Base-by-base conservation (phyloP, 768 basidiomycete species). In the Pulveroboletus ravenelii region DNA sequence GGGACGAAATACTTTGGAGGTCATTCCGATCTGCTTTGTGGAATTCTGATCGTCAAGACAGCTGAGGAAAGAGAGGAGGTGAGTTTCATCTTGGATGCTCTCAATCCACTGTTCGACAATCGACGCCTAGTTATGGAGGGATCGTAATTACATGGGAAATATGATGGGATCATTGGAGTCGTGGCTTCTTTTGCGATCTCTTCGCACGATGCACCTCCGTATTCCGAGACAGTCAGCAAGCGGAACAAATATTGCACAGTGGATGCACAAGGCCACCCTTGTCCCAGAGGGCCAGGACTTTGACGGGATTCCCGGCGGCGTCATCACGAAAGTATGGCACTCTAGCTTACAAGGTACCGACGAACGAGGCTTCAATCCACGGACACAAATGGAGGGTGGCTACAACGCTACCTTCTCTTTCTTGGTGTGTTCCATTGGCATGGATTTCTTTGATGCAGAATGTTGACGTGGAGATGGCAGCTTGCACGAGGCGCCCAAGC, bases 1-100 rank as follows among this genome's bases (percentile, higher is more conserved):
- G 89, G 78, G 7, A 84, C 85, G 5, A 93, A 93, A 64, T 93
- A 93, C 64, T 82, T 94, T 47, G 89, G 86, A 25, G 92, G 91
- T 2, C 91, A 93, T 60, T 87, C 85, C 1, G 93, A 95, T 60
- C 71, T 91, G 31, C 79, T 95, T 3, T 74, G 77, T 31, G 93
- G 93, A 14, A 78, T 93, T 7, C 72, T 94, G 18, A 75, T 89
- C 18, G 85, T 89, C 6, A 82, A 80, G 51, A 78, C 78, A 0
- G 56, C 65, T 30, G 78, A 80, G 46, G 85, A 88, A 58, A 89
- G 87, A 82, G 68, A 74, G 10, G 56, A 72, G 62, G 88, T 88
- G 55, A 58, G 70, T 50, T 17, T 46, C 15, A 39, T 18, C n/a
- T 32, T 27, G 12, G 47, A n/a, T 45, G n/a, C 42, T 20, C 27